Percentiles rank a stretch among this genome's conserved stretches.
Evolutionary conservation across 495 filamentous ascomycete genomes (phyloP).

Genomic region (Mycothermus thermophilus): DNA sequence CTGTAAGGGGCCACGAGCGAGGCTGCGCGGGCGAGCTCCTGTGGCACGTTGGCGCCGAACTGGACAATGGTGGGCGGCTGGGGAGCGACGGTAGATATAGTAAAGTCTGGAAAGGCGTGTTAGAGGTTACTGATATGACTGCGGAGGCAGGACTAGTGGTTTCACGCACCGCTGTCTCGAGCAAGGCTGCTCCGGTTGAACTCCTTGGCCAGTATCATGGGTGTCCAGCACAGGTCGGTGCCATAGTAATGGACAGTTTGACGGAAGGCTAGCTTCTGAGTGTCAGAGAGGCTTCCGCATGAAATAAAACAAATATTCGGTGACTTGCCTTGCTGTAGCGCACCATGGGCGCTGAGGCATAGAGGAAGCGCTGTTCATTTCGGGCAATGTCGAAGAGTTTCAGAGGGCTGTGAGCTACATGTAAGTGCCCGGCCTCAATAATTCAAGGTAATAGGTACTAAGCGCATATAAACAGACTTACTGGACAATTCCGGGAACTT

Average conservation of each 20-base stretch:
- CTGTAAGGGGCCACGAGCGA: conserved; percentile 44
- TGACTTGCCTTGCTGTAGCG: conserved; percentile 45
- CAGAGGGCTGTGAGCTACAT: conserved; percentile 32
- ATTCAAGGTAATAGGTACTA: background rate
- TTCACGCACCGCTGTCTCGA: conserved; percentile 40
- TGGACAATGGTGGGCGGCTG: conserved; percentile 47
- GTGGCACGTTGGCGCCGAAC: conserved; percentile 42
- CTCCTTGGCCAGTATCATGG: conserved; percentile 60
- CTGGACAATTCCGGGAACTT: conserved; percentile 12
- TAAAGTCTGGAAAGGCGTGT: too few species aligned
- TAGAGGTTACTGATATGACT: background rate
- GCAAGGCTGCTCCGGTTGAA: conserved; percentile 47
- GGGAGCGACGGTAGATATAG: conserved; percentile 26
- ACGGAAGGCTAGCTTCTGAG: conserved; percentile 43
- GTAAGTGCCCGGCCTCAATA: conserved; percentile 8
- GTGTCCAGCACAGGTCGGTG: conserved; percentile 52
- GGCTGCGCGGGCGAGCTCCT: conserved; percentile 46
- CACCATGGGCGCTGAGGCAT: conserved; percentile 56
- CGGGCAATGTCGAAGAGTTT: conserved; percentile 44
- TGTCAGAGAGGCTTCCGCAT: background rate
- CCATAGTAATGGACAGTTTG: conserved; percentile 44
- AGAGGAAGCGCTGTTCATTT: conserved; percentile 36
- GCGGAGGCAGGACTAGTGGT: background rate
- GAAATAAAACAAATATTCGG: too few species aligned
- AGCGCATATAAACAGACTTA: conserved; percentile 7